A percentile compares a stretch with the other conserved stretches of the same genome.
Evolutionary conservation across 306 rosid genomes (phyloP).

Genomic region (Castanea sativa): DNA sequence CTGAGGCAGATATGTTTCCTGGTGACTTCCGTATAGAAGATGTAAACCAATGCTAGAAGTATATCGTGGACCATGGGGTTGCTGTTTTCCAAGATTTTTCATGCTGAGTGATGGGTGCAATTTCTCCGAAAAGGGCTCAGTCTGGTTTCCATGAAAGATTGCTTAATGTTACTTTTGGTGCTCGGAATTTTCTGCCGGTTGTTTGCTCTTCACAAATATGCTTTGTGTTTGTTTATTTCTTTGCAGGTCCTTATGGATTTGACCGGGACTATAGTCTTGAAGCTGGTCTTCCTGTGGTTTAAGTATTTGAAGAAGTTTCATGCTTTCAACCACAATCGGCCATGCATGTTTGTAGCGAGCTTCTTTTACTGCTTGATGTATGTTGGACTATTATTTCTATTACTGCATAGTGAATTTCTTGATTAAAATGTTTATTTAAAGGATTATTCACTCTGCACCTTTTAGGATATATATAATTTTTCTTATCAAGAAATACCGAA

Average conservation of each 20-base stretch:
- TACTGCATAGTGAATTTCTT: constrained; percentile 22
- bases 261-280: constrained; percentile 43
- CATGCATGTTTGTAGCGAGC: constrained; percentile 63
- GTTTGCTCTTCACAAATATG: constrained; percentile 57
- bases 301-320: constrained; percentile 70
- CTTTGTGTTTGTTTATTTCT: constrained; percentile 49
- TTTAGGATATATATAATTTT: background rate
- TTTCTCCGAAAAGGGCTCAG: constrained; percentile 17
- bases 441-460: constrained; percentile 1
- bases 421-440: constrained; percentile 20
- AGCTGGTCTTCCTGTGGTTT: constrained; percentile 59
- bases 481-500: background rate
- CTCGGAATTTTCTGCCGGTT: constrained; percentile 33
- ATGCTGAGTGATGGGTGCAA: constrained; percentile 19
- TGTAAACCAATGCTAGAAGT: constrained; percentile 5
- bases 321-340: constrained; percentile 66
- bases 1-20: constrained; percentile 27
- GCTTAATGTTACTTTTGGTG: constrained; percentile 66
- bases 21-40: constrained; percentile 23
- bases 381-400: constrained; percentile 65
- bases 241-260: constrained; percentile 78
- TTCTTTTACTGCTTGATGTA: constrained; percentile 81
- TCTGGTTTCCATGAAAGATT: constrained; percentile 47
- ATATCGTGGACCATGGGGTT: constrained; percentile 22
- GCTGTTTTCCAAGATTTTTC: constrained; percentile 33